Percentiles rank a stretch among this genome's conserved stretches.
Conservation (phyloP, 257 asterid species). For the Coffea canephora region DNA sequence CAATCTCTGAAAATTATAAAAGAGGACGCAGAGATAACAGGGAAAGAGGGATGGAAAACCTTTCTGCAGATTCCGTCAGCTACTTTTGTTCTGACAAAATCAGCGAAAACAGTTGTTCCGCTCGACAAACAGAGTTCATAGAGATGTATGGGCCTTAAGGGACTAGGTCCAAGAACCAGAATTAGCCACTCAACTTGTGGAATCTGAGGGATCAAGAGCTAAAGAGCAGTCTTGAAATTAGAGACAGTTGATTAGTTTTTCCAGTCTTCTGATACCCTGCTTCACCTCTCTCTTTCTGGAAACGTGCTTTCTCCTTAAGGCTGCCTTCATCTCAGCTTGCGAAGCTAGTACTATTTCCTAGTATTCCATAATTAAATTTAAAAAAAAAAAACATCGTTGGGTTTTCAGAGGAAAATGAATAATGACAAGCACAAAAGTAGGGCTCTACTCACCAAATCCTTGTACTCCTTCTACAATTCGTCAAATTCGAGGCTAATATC, state of each 20-base stretch:
- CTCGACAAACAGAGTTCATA: conserved; percentile 65
- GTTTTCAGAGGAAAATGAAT: not conserved
- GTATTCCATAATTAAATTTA: not conserved
- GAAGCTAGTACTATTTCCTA: conserved; percentile 48
- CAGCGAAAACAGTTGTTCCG: conserved; percentile 39
- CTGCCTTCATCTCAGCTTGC: conserved; percentile 46
- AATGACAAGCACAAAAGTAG: too few species aligned
- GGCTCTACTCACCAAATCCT: conserved; percentile 53
- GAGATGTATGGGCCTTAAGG: conserved; percentile 74
- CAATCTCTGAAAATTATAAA: not conserved
- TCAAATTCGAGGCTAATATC: conserved; percentile 75
- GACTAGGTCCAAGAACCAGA: conserved; percentile 84
- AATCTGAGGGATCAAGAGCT: conserved; percentile 52
- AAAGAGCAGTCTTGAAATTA: conserved; percentile 60
- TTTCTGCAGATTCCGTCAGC: conserved; percentile 72
- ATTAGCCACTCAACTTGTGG: conserved; percentile 52
- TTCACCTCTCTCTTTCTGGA: conserved; percentile 83
- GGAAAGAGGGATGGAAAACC: conserved; percentile 34
- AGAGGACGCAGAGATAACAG: not conserved
- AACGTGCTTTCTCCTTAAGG: conserved; percentile 59
- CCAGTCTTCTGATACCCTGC: conserved; percentile 70
- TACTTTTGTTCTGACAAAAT: conserved; percentile 50
- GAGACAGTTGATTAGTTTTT: conserved; percentile 65
- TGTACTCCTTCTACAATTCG: conserved; percentile 51
- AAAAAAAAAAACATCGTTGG: not conserved